A percentile compares a stretch with the other conserved stretches of the same genome.
Conservation (phyloP, 2,329 filamentous ascomycete genomes). For the Colletotrichum tropicale region DNA sequence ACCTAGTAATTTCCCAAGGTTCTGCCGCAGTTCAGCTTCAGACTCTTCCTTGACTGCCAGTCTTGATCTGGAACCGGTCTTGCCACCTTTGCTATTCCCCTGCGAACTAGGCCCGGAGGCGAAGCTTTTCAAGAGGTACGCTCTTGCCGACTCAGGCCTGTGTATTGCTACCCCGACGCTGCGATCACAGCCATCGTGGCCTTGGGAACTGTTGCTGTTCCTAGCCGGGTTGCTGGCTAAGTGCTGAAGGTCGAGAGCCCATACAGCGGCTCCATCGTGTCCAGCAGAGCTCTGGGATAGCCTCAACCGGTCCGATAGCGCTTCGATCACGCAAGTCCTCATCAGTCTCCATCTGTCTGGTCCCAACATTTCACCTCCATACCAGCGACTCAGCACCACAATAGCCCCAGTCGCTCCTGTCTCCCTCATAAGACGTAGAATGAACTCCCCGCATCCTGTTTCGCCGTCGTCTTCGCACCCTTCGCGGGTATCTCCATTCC, state of each 20-base stretch:
- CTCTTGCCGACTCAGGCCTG: slow-evolving; percentile 70
- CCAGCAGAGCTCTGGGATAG: slow-evolving; percentile 22
- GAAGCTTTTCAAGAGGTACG: slow-evolving; percentile 66
- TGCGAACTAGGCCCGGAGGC: not conserved
- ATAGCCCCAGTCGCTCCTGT: slow-evolving; percentile 54
- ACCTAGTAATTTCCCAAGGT: slow-evolving; percentile 71
- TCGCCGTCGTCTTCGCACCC: slow-evolving; percentile 67
- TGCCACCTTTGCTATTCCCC: slow-evolving; percentile 16
- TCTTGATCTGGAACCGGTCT: not conserved
- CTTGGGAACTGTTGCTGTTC: not conserved
- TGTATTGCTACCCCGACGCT: slow-evolving; percentile 71
- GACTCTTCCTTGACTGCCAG: slow-evolving; percentile 24
- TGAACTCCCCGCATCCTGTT: slow-evolving; percentile 59
- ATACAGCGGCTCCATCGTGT: slow-evolving; percentile 57
- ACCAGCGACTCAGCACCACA: slow-evolving; percentile 67
- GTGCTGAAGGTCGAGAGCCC: slow-evolving; percentile 63
- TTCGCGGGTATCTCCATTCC: slow-evolving; percentile 39
- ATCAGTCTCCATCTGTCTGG: slow-evolving; percentile 68
- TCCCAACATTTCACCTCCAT: slow-evolving; percentile 65
- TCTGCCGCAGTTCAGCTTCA: slow-evolving; percentile 69
- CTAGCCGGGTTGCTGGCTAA: slow-evolving; percentile 45
- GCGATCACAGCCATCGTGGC: slow-evolving; percentile 29
- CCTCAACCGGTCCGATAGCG: slow-evolving; percentile 55
- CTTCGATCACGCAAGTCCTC: slow-evolving; percentile 59
- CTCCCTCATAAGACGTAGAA: slow-evolving; percentile 59